Percentiles rank a stretch among this genome's conserved stretches.
These are phyloP conservation scores for Lathyrus tuberosus DNA, from an alignment of 306 rosid genomes.

Conservation along the genomic window DNA sequence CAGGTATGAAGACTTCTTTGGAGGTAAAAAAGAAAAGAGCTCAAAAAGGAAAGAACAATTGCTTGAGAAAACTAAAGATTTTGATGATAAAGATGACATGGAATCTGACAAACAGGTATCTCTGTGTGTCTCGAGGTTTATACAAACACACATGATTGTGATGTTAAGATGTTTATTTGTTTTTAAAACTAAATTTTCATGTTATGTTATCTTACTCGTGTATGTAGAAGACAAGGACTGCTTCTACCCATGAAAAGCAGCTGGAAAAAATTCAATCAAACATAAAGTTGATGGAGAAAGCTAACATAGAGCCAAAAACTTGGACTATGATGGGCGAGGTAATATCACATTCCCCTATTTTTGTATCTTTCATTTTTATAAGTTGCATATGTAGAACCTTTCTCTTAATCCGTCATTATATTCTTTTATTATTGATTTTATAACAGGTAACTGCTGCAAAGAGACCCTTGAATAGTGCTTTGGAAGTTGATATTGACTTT, in stretches of 20 bases:
- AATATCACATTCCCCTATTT: constrained; percentile 24
- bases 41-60: constrained; percentile 48
- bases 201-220: not conserved
- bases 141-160: not conserved
- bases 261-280: constrained; percentile 55
- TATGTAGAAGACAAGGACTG: constrained; percentile 50
- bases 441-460: constrained; percentile 80
- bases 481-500: constrained; percentile 89
- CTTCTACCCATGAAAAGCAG: constrained; percentile 78
- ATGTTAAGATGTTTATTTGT: not conserved
- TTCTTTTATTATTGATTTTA: constrained; percentile 23
- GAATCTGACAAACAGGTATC: constrained; percentile 47
- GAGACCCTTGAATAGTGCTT: constrained; percentile 86
- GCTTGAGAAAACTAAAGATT: constrained; percentile 48
- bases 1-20: constrained; percentile 83
- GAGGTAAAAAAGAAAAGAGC: constrained; percentile 49
- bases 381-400: constrained; percentile 19
- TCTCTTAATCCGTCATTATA: constrained; percentile 23
- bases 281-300: constrained; percentile 78
- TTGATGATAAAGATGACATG: constrained; percentile 48
- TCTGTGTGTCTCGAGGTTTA: not conserved
- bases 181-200: constrained; percentile 19
- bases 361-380: not conserved
- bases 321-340: constrained; percentile 99
- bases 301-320: constrained; percentile 72